These are phyloP conservation scores for Parathielavia appendiculata DNA, from an alignment of 495 filamentous ascomycete genomes.

Conservation along the genomic window DNA sequence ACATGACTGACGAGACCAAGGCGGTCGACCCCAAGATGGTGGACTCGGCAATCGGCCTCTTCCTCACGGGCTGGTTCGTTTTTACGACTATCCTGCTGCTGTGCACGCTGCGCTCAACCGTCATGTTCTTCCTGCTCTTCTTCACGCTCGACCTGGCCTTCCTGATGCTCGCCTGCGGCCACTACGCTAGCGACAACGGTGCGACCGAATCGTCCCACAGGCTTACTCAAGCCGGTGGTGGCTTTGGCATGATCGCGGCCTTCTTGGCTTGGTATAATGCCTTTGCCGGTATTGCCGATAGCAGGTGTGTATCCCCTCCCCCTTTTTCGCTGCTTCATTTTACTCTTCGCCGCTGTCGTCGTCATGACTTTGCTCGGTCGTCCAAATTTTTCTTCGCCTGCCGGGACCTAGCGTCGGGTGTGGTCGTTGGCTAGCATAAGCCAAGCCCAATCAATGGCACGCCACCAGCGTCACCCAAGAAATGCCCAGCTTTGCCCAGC, in stretches of 20 bases:
- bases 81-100: slow-evolving; percentile 86
- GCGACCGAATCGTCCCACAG: slow-evolving; percentile 20
- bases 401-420: slow-evolving; percentile 1
- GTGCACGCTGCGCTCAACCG: slow-evolving; percentile 87
- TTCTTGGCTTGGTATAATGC: slow-evolving; percentile 98
- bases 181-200: slow-evolving; percentile 49
- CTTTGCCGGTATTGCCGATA: slow-evolving; percentile 90
- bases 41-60: slow-evolving; percentile 72
- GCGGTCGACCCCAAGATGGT: slow-evolving; percentile 33
- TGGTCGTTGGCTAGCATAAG: slow-evolving; percentile 14
- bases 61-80: slow-evolving; percentile 94
- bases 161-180: slow-evolving; percentile 74
- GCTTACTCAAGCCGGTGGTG: slow-evolving; percentile 73
- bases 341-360: background rate
- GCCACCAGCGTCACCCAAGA: slow-evolving; percentile 24
- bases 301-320: slow-evolving; percentile 50
- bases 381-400: background rate
- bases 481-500: background rate
- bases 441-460: slow-evolving; percentile 22
- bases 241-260: slow-evolving; percentile 81
- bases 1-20: slow-evolving; percentile 33
- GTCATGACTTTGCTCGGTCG: background rate
- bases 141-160: slow-evolving; percentile 90
- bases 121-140: slow-evolving; percentile 95
- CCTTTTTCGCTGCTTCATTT: background rate